Evolutionary conservation across 164 flowering plant species (phyloP), one percentile per base, ranked within the genome.

Genomic region (Warburgia ugandensis): DNA sequence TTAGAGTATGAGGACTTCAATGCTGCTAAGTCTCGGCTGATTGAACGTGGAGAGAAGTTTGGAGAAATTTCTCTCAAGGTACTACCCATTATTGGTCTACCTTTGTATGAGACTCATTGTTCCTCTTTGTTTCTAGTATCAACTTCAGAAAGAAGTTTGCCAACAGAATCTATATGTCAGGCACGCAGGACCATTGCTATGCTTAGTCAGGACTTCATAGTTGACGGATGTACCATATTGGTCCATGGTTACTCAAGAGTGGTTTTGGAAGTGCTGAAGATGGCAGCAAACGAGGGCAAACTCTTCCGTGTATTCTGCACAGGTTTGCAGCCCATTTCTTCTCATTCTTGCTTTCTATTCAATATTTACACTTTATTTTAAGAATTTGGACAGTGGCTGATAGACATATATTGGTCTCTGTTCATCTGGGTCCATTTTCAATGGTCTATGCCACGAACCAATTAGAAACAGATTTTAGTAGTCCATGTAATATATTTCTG

Each of bases 211-310:
- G 99, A 92, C 65, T 92, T 92, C 63, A 82, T 92, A 35, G 79
- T 88, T 52, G 95, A 88, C 74, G 95, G 99, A 12, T 92, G 99
- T 57, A 86, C 97, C 23, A 92, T 92, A 56, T 79, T 92, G 79
- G 97, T 92, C 37, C 99, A 92, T 66, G 99, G 99, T 32, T 92
- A 82, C 72, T 92, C 99, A 35, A 77, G 99, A 68, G 97, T 92
- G 23, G 97, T 92, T 26, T 54, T 86, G 29, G 99, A 92, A 75
- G 86, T 80, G 36, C 58, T 92, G 57, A 92, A 74, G 80, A 68
- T 71, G 7, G 95, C 97, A 23, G 95, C 92, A n/a, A 78, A 70
- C 31, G 84, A 65, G 52, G 80, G 86, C 69, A 92, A 92, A 65
- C 68, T 75, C 22, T 92, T 92, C 68, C 76, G 94, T 37, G 95